These are phyloP conservation scores for Penicillium sp. DNA, from an alignment of 2,329 filamentous ascomycete species.

Conservation along the genomic window DNA sequence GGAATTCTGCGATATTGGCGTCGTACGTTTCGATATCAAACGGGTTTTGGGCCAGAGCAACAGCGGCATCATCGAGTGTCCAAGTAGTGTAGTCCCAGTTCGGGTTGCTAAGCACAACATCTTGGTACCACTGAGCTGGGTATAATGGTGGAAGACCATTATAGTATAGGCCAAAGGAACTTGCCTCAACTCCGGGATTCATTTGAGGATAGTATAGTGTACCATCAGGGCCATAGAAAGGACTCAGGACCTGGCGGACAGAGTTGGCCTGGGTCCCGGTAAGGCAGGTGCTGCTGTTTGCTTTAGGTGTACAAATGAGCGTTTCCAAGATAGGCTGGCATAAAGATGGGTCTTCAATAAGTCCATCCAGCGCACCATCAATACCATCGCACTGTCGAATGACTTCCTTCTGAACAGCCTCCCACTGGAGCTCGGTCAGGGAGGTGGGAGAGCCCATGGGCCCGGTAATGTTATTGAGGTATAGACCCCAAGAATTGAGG, in stretches of 20 bases:
- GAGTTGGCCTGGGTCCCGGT: background rate
- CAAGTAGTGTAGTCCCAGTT: conserved; percentile 29
- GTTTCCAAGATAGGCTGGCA: conserved; percentile 1
- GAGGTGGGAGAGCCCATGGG: conserved; percentile 26
- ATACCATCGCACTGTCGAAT: conserved; percentile 7
- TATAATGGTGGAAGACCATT: conserved; percentile 10
- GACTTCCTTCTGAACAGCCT: background rate
- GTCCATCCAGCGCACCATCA: conserved; percentile 9
- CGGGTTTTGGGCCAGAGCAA: conserved; percentile 29
- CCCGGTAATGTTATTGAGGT: conserved; percentile 23
- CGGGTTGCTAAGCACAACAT: conserved; percentile 28
- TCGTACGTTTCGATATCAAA: conserved; percentile 24
- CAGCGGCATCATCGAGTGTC: conserved; percentile 7
- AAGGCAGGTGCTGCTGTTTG: conserved; percentile 12
- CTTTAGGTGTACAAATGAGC: background rate
- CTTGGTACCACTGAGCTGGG: conserved; percentile 18
- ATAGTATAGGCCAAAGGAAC: conserved; percentile 2
- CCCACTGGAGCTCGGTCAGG: conserved; percentile 25
- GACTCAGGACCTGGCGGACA: conserved; percentile 7
- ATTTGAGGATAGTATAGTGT: conserved; percentile 19
- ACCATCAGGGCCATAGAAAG: conserved; percentile 12
- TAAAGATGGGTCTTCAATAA: conserved; percentile 16
- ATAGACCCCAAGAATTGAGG: conserved; percentile 42
- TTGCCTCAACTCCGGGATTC: conserved; percentile 12
- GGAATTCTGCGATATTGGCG: conserved; percentile 45